A percentile compares a stretch with the other conserved stretches of the same genome.
Conservation (phyloP, 768 basidiomycete species). For the Cubamyces sp. region DNA sequence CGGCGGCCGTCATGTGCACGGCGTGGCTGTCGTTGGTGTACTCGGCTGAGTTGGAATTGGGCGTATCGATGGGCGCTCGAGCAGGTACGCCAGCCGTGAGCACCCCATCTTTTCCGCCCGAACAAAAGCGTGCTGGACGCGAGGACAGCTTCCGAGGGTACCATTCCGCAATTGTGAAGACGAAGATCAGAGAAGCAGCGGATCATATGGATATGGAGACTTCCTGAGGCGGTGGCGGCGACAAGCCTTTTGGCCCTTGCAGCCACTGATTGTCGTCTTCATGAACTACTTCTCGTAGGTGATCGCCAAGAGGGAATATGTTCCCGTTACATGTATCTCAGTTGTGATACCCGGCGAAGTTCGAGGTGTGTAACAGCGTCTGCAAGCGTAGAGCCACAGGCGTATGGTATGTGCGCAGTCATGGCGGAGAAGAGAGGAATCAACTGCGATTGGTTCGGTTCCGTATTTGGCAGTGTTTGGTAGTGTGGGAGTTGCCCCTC, state of each 20-base stretch:
- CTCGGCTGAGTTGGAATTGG: conserved; percentile 18
- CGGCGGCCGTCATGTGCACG: not conserved
- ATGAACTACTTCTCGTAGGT: too few species aligned
- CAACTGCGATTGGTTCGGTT: too few species aligned
- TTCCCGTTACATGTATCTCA: too few species aligned
- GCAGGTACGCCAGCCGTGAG: conserved; percentile 3
- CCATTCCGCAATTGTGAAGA: not conserved
- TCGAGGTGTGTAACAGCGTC: too few species aligned
- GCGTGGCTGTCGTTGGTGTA: not conserved
- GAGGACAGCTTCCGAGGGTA: not conserved
- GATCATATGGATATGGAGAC: not conserved
- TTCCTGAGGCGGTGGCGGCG: not conserved
- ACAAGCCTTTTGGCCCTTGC: too few species aligned
- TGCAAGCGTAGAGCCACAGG: too few species aligned
- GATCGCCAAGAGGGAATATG: too few species aligned
- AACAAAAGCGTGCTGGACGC: not conserved
- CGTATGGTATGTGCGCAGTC: too few species aligned
- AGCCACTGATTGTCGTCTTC: too few species aligned
- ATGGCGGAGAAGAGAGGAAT: too few species aligned
- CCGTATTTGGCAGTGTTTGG: conserved; percentile 9
- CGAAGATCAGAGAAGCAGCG: conserved; percentile 17
- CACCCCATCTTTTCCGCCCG: not conserved
- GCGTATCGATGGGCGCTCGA: conserved; percentile 16
- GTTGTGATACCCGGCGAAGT: too few species aligned
- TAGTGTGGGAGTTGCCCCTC: conserved; percentile 9